Percentiles rank a stretch among this genome's conserved stretches.
Conservation (phyloP, 129 eudicot genomes). For the Logfia minima region DNA sequence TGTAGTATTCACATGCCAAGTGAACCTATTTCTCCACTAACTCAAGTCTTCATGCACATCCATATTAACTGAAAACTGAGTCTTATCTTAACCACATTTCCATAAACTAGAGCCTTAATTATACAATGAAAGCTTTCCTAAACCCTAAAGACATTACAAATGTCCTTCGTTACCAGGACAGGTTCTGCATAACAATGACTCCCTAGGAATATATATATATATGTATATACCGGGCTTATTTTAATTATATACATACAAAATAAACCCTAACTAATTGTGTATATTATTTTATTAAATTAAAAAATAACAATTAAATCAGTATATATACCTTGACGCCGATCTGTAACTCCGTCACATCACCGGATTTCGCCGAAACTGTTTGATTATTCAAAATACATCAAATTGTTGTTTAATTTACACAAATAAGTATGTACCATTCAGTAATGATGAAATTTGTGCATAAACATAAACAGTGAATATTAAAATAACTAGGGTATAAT, state of each 20-base stretch:
- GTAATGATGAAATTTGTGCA: neutral
- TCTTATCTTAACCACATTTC: neutral
- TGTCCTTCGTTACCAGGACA: no score
- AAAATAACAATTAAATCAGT: neutral
- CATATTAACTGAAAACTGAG: neutral
- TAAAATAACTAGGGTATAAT: neutral
- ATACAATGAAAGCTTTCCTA: neutral
- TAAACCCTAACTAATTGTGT: neutral
- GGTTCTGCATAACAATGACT: neutral
- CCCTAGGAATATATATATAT: neutral
- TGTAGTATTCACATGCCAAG: neutral
- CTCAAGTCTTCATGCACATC: neutral
- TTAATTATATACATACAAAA: neutral
- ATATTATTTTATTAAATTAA: no score
- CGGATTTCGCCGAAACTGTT: constrained; percentile 74
- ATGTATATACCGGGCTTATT: no score
- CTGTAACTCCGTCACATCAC: constrained; percentile 84
- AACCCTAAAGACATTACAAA: no score
- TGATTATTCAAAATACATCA: constrained; percentile 19
- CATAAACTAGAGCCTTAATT: neutral
- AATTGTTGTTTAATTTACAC: constrained; percentile 13
- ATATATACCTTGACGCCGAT: constrained; percentile 85
- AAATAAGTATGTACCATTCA: neutral
- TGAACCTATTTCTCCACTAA: neutral
- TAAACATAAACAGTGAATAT: neutral